These are phyloP conservation scores for Lantana camara DNA, from an alignment of 257 asterid species.

Conservation along the genomic window DNA sequence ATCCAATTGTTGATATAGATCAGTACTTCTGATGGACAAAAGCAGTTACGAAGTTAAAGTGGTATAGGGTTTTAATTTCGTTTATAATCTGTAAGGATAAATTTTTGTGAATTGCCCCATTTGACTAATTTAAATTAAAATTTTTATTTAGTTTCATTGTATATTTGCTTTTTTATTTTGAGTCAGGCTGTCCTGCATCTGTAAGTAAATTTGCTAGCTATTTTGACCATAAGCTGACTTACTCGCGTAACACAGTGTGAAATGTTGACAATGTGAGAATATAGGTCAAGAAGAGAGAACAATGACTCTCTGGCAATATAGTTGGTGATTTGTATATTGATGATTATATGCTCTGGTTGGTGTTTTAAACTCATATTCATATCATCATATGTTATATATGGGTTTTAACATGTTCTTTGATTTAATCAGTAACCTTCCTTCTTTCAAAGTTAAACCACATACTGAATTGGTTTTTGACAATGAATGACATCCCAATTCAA, in stretches of 20 bases:
- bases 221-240: neutral
- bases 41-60: neutral
- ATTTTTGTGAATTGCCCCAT: neutral
- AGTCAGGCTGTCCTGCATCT: neutral
- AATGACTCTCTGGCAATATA: neutral
- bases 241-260: neutral
- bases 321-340: neutral
- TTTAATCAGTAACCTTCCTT: conserved; percentile 1
- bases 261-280: neutral
- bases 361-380: neutral
- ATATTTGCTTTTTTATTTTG: neutral
- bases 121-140: neutral
- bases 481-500: neutral
- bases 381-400: neutral
- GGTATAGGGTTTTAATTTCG: neutral
- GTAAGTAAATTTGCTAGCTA: neutral
- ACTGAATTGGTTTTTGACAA: conserved; percentile 13
- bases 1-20: neutral
- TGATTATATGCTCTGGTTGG: conserved; percentile 8
- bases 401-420: neutral
- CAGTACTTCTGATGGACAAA: conserved; percentile 1
- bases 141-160: neutral
- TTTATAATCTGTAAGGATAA: neutral
- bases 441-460: conserved; percentile 14
- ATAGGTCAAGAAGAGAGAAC: neutral